A percentile compares a stretch with the other conserved stretches of the same genome.
Evolutionary conservation across 495 filamentous ascomycete genomes (phyloP).

Genomic region (Daldinia childiae): DNA sequence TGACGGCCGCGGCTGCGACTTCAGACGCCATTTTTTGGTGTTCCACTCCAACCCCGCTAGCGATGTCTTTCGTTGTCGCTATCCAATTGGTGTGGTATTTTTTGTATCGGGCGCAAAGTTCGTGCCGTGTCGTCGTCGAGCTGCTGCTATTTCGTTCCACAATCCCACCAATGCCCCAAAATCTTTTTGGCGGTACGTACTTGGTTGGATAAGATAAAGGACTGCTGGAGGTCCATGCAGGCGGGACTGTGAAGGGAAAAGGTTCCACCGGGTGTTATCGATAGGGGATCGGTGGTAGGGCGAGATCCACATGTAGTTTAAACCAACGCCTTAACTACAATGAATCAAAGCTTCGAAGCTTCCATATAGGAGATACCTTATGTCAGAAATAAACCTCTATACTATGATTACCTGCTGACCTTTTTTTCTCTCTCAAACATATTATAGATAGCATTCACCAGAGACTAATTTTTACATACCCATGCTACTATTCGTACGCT

Average conservation of each 20-base stretch:
- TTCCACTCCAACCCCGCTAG: background rate
- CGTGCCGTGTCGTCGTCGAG: background rate
- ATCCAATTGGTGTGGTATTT: background rate
- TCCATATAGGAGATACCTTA: too few species aligned
- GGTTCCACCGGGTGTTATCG: slow-evolving; percentile 14
- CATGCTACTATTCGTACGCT: too few species aligned
- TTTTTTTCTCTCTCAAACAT: too few species aligned
- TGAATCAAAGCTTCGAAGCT: too few species aligned
- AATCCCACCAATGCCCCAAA: background rate
- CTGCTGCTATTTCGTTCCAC: background rate
- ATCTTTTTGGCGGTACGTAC: slow-evolving; percentile 5
- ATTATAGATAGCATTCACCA: too few species aligned
- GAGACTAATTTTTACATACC: too few species aligned
- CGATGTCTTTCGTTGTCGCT: background rate
- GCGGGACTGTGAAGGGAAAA: slow-evolving; percentile 7
- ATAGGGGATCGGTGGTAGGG: background rate
- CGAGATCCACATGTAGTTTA: background rate
- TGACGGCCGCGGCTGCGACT: slow-evolving; percentile 41
- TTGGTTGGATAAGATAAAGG: background rate
- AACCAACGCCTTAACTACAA: background rate
- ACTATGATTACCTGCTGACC: too few species aligned
- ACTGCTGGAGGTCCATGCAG: background rate
- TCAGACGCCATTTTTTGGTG: slow-evolving; percentile 44
- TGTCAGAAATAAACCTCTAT: too few species aligned
- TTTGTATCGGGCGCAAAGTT: background rate